Evolutionary conservation across 2,329 filamentous ascomycete species (phyloP).

Genomic region (Fusarium odoratissimum): DNA sequence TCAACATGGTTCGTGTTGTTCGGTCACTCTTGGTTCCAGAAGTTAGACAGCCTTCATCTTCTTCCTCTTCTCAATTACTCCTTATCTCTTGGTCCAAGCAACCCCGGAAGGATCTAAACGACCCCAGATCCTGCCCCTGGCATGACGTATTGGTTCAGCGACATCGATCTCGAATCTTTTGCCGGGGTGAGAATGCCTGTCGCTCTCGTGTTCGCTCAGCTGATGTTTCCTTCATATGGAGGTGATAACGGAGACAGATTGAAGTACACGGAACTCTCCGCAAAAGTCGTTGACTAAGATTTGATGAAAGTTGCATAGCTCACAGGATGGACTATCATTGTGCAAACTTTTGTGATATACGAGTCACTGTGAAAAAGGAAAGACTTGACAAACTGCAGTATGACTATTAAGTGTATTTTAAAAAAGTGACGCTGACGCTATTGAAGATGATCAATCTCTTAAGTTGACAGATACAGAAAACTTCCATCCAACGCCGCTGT

Average conservation of each 20-base stretch:
- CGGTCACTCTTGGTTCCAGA: neutral
- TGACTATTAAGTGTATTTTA: neutral
- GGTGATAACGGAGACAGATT: neutral
- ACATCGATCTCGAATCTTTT: conserved; percentile 23
- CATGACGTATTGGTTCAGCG: conserved; percentile 6
- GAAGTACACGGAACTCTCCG: neutral
- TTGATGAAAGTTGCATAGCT: neutral
- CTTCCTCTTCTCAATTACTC: neutral
- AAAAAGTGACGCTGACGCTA: neutral
- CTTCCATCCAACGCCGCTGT: conserved; percentile 22
- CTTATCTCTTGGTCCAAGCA: conserved; percentile 2
- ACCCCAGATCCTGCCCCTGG: conserved; percentile 12
- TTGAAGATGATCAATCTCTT: neutral
- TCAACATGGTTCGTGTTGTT: neutral
- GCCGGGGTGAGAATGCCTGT: conserved; percentile 15
- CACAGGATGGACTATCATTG: neutral
- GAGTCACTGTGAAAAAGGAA: neutral
- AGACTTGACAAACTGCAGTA: neutral
- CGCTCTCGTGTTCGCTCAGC: conserved; percentile 33
- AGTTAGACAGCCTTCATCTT: conserved; percentile 4
- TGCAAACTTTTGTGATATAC: neutral
- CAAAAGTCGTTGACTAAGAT: neutral
- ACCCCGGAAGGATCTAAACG: conserved; percentile 16
- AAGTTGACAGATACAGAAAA: neutral
- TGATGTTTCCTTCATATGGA: neutral